phyloP scores from a whole-genome alignment of 306 rosid genomes.

The Quercus agrifolia region DNA sequence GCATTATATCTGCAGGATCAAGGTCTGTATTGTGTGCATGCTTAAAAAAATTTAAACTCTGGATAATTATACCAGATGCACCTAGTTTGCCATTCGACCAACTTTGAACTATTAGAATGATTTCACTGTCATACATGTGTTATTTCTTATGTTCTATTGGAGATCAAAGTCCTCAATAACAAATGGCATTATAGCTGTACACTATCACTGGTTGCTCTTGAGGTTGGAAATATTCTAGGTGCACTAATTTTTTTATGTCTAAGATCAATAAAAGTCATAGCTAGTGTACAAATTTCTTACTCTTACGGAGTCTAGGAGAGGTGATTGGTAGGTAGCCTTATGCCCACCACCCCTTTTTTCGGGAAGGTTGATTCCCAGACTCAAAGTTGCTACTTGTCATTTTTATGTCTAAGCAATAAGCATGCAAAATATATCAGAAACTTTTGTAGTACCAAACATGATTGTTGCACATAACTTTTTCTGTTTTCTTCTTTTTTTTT shows the following conservation, averaged over 20 bases:
- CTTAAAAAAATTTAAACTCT: not conserved
- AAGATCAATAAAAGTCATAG: too few species aligned
- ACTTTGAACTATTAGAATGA: not conserved
- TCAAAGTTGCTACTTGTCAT: too few species aligned
- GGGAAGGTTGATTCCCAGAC: too few species aligned
- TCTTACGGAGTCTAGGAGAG: too few species aligned
- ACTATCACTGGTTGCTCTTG: not conserved
- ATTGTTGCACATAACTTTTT: not conserved
- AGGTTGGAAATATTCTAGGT: not conserved
- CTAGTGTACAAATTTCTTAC: too few species aligned
- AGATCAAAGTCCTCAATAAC: not conserved
- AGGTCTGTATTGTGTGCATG: slow-evolving; percentile 2
- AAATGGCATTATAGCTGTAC: not conserved
- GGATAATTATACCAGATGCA: not conserved
- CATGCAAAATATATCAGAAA: not conserved
- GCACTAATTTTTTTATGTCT: too few species aligned
- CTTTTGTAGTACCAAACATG: not conserved
- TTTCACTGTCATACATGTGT: not conserved
- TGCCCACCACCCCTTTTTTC: too few species aligned
- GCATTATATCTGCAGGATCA: slow-evolving; percentile 12
- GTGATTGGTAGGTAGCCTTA: too few species aligned
- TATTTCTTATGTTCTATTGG: not conserved
- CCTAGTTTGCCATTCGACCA: slow-evolving; percentile 2
- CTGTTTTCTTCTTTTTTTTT: not conserved
- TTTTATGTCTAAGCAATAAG: not conserved